Evolutionary conservation across 495 filamentous ascomycete genomes (phyloP).

Genomic region (Lentithecium fluviatile): DNA sequence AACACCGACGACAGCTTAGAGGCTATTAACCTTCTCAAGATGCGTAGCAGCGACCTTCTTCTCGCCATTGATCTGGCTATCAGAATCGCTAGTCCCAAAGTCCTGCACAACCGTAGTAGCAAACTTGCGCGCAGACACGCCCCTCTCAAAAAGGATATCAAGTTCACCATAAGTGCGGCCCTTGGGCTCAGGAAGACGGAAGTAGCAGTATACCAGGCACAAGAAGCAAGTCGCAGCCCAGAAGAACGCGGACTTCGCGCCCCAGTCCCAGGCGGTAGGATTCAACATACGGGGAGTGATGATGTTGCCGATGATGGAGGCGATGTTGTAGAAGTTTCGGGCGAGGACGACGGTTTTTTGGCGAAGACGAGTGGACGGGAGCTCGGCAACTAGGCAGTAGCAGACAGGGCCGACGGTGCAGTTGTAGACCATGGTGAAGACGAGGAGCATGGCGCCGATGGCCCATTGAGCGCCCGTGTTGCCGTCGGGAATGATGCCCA

Average conservation of each 20-base stretch:
- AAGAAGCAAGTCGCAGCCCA: slow-evolving; percentile 73
- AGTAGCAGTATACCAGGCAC: slow-evolving; percentile 72
- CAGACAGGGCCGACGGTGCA: slow-evolving; percentile 74
- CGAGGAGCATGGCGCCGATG: slow-evolving; percentile 67
- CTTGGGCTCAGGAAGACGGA: slow-evolving; percentile 70
- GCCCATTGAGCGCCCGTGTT: slow-evolving; percentile 58
- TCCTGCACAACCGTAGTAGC: slow-evolving; percentile 26
- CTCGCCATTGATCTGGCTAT: neutral
- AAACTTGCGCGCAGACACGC: slow-evolving; percentile 63
- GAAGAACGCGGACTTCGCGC: slow-evolving; percentile 78
- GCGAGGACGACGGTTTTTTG: slow-evolving; percentile 67
- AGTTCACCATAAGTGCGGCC: slow-evolving; percentile 73
- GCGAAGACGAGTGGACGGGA: slow-evolving; percentile 70
- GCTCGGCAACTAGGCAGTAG: slow-evolving; percentile 73
- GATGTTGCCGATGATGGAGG: slow-evolving; percentile 65
- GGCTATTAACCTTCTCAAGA: slow-evolving; percentile 17
- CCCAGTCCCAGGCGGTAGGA: slow-evolving; percentile 71
- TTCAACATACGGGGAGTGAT: slow-evolving; percentile 62
- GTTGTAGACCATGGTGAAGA: slow-evolving; percentile 74
- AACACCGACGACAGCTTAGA: neutral
- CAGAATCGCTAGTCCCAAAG: neutral
- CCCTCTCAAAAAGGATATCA: slow-evolving; percentile 60
- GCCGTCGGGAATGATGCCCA: slow-evolving; percentile 59
- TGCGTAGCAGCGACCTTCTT: slow-evolving; percentile 19
- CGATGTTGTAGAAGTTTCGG: slow-evolving; percentile 70